These are phyloP conservation scores for Fusarium sp. DNA, from an alignment of 2,329 filamentous ascomycete genomes.

Conservation along the genomic window DNA sequence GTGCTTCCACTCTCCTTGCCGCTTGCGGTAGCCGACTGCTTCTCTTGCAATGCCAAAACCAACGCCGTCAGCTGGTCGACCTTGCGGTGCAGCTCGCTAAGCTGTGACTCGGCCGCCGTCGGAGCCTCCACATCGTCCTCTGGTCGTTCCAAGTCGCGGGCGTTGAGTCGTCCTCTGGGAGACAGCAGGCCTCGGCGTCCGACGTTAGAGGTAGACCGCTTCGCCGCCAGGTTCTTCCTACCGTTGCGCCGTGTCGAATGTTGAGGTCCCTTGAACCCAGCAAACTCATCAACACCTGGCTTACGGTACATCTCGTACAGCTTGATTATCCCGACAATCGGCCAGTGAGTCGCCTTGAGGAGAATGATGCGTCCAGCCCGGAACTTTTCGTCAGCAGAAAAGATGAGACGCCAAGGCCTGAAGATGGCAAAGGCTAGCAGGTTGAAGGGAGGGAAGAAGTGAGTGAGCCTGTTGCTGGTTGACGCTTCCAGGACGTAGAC, in stretches of 20 bases:
- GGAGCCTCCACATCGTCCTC: constrained; percentile 56
- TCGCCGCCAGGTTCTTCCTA: constrained; percentile 25
- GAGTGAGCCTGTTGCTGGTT: constrained; percentile 75
- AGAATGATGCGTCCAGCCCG: constrained; percentile 71
- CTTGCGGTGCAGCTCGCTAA: constrained; percentile 67
- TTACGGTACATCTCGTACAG: constrained; percentile 70
- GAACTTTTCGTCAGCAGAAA: constrained; percentile 72
- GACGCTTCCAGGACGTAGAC: constrained; percentile 75
- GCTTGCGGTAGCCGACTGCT: constrained; percentile 37
- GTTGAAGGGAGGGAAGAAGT: constrained; percentile 80
- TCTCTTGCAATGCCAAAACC: constrained; percentile 62
- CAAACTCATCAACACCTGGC: constrained; percentile 57
- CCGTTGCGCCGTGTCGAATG: constrained; percentile 42
- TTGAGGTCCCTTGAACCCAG: constrained; percentile 62
- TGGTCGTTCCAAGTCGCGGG: constrained; percentile 22
- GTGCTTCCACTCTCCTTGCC: constrained; percentile 8
- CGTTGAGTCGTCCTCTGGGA: constrained; percentile 30
- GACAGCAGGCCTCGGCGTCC: constrained; percentile 34
- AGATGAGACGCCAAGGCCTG: constrained; percentile 76
- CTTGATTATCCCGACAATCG: constrained; percentile 77
- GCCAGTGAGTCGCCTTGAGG: constrained; percentile 73
- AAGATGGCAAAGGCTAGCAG: constrained; percentile 78
- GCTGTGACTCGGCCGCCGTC: constrained; percentile 61
- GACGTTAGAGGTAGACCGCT: constrained; percentile 33
- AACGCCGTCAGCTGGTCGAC: constrained; percentile 69